Percentiles rank a stretch among this genome's conserved stretches.
Conservation (phyloP, 805 yeast genomes). For the Spathaspora boniae region DNA sequence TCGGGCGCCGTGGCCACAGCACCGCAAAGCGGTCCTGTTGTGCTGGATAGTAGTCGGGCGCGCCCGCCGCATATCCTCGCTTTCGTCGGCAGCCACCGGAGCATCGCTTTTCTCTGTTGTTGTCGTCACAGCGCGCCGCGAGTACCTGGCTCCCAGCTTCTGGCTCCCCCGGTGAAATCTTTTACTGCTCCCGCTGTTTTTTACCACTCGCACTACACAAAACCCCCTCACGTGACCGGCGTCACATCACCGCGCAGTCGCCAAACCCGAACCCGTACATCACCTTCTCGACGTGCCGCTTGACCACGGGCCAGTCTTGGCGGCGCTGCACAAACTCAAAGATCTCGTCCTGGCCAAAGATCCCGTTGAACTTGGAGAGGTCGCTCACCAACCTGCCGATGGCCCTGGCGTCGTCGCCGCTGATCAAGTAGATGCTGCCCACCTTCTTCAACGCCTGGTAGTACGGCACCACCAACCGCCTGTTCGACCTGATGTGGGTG, state of each 20-base stretch:
- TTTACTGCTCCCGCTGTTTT: too few relatives aligned
- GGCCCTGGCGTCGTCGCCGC: constrained; percentile 71
- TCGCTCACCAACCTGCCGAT: constrained; percentile 82
- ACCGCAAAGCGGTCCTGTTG: too few relatives aligned
- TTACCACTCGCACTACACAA: too few relatives aligned
- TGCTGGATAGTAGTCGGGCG: too few relatives aligned
- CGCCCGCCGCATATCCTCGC: too few relatives aligned
- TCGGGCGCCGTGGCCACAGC: too few relatives aligned
- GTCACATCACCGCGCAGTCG: constrained; percentile 56
- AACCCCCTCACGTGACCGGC: too few relatives aligned
- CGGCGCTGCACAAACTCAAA: constrained; percentile 86
- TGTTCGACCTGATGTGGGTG: constrained; percentile 47
- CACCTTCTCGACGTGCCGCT: constrained; percentile 83
- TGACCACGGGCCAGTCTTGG: constrained; percentile 78
- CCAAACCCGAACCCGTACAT: constrained; percentile 86
- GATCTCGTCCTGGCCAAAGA: constrained; percentile 90
- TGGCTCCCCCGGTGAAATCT: too few relatives aligned
- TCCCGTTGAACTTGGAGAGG: constrained; percentile 80
- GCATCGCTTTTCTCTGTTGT: too few relatives aligned
- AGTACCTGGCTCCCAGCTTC: too few relatives aligned
- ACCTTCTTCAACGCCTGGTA: constrained; percentile 79
- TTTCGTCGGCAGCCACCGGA: too few relatives aligned
- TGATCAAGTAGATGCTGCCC: constrained; percentile 77
- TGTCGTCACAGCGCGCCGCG: too few relatives aligned
- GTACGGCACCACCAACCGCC: constrained; percentile 68